phyloP scores from a whole-genome alignment of 2,329 filamentous ascomycete species.

The Onygenales sp. region DNA sequence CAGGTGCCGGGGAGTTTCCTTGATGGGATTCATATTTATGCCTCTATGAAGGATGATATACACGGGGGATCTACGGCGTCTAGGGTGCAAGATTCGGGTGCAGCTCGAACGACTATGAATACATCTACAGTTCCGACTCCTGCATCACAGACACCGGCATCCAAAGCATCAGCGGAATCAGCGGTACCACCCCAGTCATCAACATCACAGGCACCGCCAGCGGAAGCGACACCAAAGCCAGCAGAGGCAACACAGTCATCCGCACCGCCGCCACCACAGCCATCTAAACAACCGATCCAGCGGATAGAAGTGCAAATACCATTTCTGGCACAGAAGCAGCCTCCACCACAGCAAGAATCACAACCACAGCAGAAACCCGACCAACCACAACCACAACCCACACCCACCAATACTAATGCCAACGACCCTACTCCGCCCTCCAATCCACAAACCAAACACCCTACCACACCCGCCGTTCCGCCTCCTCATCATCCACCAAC shows the following conservation, averaged over 20 bases:
- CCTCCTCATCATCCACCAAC: not conserved
- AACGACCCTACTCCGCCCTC: not conserved
- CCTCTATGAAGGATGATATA: conserved; percentile 12
- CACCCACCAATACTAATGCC: not conserved
- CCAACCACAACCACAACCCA: not conserved
- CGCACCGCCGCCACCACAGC: conserved; percentile 3
- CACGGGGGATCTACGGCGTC: not conserved
- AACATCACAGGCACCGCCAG: conserved; percentile 2
- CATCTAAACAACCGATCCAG: not conserved
- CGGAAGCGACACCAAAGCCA: not conserved
- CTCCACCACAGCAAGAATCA: not conserved
- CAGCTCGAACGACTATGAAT: not conserved
- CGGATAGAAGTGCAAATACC: not conserved
- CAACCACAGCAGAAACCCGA: conserved; percentile 4
- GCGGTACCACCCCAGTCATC: not conserved
- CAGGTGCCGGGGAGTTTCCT: conserved; percentile 9
- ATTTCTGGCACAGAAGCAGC: not conserved
- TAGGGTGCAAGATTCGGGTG: not conserved
- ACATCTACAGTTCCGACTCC: conserved; percentile 1
- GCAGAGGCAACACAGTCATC: not conserved
- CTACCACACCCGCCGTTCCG: not conserved
- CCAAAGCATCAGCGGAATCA: not conserved
- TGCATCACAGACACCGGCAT: not conserved
- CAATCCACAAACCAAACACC: not conserved
- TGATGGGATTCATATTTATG: conserved; percentile 18